A percentile compares a stretch with the other conserved stretches of the same genome.
Evolutionary conservation across 305 asterid genomes (phyloP).

Genomic region (Fraxinus sp.): DNA sequence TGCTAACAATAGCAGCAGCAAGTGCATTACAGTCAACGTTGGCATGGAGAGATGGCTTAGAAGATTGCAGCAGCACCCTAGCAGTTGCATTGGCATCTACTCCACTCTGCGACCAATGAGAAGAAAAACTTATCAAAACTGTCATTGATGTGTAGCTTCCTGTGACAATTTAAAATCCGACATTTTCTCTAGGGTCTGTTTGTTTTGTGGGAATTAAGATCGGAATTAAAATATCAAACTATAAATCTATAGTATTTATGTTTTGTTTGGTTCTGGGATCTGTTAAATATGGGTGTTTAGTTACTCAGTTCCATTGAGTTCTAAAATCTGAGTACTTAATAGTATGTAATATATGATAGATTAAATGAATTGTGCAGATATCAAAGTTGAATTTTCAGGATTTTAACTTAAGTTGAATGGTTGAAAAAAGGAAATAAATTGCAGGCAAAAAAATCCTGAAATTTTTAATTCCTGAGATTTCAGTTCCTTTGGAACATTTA

Average conservation of each 20-base stretch:
- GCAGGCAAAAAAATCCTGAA: not conserved
- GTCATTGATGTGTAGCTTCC: not conserved
- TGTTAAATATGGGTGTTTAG: not conserved
- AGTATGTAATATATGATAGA: not conserved
- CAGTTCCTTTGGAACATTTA: not conserved
- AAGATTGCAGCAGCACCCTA: slow-evolving; percentile 65
- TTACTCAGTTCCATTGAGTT: not conserved
- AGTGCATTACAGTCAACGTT: slow-evolving; percentile 68
- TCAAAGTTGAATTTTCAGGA: not conserved
- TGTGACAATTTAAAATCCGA: not conserved
- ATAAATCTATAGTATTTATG: not conserved
- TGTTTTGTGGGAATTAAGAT: not conserved
- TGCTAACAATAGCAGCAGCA: slow-evolving; percentile 59
- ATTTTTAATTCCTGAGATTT: not conserved
- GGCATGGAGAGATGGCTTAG: slow-evolving; percentile 69
- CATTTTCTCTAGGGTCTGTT: not conserved
- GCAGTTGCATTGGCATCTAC: slow-evolving; percentile 64
- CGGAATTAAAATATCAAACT: not conserved
- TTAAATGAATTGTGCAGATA: not conserved
- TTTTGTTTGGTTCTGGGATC: not conserved
- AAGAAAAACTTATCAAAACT: slow-evolving; percentile 2
- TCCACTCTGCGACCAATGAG: slow-evolving; percentile 45
- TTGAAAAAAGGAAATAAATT: not conserved
- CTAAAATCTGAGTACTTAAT: not conserved
- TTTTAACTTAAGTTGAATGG: not conserved